Evolutionary conservation across 1,284 basidiomycete genomes (phyloP), one percentile per base, ranked within the genome.

Genomic region (Termitomyces sp.): DNA sequence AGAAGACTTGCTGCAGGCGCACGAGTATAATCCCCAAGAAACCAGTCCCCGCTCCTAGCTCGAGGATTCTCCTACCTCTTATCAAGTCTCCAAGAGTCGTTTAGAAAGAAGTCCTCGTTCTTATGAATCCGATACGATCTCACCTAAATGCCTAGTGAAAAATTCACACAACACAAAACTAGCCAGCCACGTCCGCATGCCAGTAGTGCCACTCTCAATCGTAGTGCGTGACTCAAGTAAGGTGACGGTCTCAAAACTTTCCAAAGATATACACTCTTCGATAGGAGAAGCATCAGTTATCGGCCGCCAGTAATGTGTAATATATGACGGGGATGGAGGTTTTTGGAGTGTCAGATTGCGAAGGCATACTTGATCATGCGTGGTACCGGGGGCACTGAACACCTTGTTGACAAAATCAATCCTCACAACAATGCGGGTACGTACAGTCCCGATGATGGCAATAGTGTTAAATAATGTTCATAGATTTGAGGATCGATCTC

Each of bases 201-300:
- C 89, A 0, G 88, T 91, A 0, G 88, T 90, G 1, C 89, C 88
- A 43, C 73, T 73, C 66, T 90, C 86, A 30, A 90, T 83, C 1
- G 76, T 82, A 0, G 80, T 84, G 2, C 83, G 79, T 2, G 89
- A 88, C 67, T 91, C 88, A 10, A 85, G 70, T 2, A 91, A 68
- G 0, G 88, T 89, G 15, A 76, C 70, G 7, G 67, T 76, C 31
- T 74, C 69, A 56, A 73, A 74, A 13, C 60, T 19, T 2, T 54
- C 50, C 3, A 68, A 40, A 50, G 70, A 62, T 8, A 69, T 54
- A 1, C 31, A 12, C 30, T 52, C 53, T 36, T 50, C 8, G 31
- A 19, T 3, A 9, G 21, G 12, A 10, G 5, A 28, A 33, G 53
- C 31, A 26, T 26, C 8, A 10, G 31, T 21, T n/a, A 26, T 36